Evolutionary conservation across 176 grass and related monocot genomes (phyloP).

Genomic region (Musa beccarii): DNA sequence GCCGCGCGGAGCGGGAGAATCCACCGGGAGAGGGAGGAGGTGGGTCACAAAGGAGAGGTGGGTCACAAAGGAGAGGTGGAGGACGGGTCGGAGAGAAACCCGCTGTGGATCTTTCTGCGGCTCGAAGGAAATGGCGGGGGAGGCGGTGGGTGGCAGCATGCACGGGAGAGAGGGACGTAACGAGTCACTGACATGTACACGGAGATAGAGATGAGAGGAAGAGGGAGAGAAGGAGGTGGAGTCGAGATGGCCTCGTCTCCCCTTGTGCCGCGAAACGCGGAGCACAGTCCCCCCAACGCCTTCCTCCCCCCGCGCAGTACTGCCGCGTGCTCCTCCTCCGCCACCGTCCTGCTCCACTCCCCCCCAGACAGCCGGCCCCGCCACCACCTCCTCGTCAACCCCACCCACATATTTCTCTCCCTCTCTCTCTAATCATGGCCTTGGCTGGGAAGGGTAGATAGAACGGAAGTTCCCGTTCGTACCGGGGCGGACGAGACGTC

Average conservation of each 20-base stretch:
- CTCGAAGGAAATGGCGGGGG: no score
- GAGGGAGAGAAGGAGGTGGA: slow-evolving; percentile 8
- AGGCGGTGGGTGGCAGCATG: no score
- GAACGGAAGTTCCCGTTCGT: slow-evolving; percentile 2
- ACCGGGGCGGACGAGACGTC: not conserved
- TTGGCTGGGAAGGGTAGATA: not conserved
- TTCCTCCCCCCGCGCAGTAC: not conserved
- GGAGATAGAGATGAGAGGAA: not conserved
- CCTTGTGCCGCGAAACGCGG: slow-evolving; percentile 8
- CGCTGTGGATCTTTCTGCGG: no score
- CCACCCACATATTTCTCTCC: not conserved
- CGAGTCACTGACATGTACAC: not conserved
- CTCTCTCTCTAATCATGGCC: not conserved
- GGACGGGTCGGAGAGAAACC: no score
- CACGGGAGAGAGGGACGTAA: not conserved
- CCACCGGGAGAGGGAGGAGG: no score
- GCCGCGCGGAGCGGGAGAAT: no score
- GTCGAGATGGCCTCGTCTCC: slow-evolving; percentile 5
- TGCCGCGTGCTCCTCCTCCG: not conserved
- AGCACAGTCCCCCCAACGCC: not conserved
- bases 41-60: no score
- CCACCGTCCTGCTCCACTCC: not conserved
- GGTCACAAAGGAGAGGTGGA: no score
- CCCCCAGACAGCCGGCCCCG: not conserved
- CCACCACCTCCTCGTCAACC: not conserved